Conservation (phyloP, 345 rosid genomes). For the Citrus trifoliata region DNA sequence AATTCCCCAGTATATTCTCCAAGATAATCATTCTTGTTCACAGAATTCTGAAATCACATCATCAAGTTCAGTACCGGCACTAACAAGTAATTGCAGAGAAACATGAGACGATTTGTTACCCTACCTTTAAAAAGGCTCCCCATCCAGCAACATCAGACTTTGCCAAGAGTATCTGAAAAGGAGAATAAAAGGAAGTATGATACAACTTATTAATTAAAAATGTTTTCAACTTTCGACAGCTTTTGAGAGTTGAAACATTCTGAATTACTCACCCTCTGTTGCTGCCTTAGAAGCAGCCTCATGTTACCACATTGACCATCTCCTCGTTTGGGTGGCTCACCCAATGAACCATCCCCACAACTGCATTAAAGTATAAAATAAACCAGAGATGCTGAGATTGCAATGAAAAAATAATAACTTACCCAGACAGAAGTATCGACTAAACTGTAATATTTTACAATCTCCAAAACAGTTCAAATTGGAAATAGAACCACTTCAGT, state of each 20-base stretch:
- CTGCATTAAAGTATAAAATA: constrained; percentile 35
- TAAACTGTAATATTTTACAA: background rate
- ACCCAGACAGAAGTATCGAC: background rate
- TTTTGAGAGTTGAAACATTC: constrained; percentile 1
- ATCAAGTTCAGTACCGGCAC: constrained; percentile 15
- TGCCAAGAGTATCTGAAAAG: constrained; percentile 73
- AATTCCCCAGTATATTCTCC: constrained; percentile 98
- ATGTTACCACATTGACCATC: constrained; percentile 83
- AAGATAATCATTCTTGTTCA: constrained; percentile 90
- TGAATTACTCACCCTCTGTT: constrained; percentile 58
- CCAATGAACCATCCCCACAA: constrained; percentile 72
- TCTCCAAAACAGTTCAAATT: background rate
- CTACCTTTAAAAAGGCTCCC: constrained; percentile 98
- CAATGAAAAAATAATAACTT: constrained; percentile 5
- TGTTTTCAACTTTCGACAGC: background rate
- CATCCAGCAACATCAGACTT: constrained; percentile 97
- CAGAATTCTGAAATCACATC: constrained; percentile 68
- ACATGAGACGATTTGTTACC: background rate
- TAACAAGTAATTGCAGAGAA: background rate
- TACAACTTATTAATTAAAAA: background rate
- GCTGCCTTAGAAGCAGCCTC: constrained; percentile 76
- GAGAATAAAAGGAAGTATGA: constrained; percentile 6
- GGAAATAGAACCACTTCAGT: background rate
- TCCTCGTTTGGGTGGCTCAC: constrained; percentile 66
- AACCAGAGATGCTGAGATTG: constrained; percentile 3